phyloP scores from a whole-genome alignment of 352 stramenopile genomes.

The Phytophthora pisi region DNA sequence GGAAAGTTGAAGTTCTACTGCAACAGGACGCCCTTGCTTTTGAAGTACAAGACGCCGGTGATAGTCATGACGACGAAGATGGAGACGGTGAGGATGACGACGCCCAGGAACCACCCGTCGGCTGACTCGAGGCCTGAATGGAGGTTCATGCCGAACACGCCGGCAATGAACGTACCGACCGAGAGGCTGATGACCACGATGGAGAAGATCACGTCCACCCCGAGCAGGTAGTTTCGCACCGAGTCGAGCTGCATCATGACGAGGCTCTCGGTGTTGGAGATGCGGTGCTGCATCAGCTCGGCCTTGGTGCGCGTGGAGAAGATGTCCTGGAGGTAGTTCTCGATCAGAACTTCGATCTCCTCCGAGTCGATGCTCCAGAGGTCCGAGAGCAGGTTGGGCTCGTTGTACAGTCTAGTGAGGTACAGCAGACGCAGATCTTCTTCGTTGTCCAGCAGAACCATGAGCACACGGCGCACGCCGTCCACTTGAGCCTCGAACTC shows the following conservation, averaged over 20 bases:
- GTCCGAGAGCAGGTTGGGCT: constrained; percentile 39
- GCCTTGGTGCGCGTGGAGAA: constrained; percentile 73
- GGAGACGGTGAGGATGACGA: constrained; percentile 40
- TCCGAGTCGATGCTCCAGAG: constrained; percentile 59
- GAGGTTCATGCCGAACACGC: constrained; percentile 73
- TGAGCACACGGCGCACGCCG: constrained; percentile 59
- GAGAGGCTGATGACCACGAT: constrained; percentile 64
- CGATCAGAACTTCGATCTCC: constrained; percentile 60
- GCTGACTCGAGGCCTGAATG: constrained; percentile 36
- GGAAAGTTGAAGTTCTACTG: constrained; percentile 11
- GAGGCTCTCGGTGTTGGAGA: constrained; percentile 74
- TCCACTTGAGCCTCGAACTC: constrained; percentile 76
- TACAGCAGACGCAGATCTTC: constrained; percentile 73
- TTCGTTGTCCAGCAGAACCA: constrained; percentile 77
- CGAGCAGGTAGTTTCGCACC: constrained; percentile 67
- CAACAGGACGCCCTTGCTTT: constrained; percentile 57
- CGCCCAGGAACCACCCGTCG: constrained; percentile 41
- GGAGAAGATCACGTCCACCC: constrained; percentile 61
- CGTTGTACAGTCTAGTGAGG: constrained; percentile 53
- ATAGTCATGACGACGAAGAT: constrained; percentile 46
- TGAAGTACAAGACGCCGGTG: constrained; percentile 60
- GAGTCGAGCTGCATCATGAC: constrained; percentile 79
- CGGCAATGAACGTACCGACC: constrained; percentile 63
- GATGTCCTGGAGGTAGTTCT: constrained; percentile 72
- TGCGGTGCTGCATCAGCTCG: constrained; percentile 67